A percentile compares a stretch with the other conserved stretches of the same genome.
Conservation (phyloP, 2,329 filamentous ascomycete species). For the Fusarium domesticum region DNA sequence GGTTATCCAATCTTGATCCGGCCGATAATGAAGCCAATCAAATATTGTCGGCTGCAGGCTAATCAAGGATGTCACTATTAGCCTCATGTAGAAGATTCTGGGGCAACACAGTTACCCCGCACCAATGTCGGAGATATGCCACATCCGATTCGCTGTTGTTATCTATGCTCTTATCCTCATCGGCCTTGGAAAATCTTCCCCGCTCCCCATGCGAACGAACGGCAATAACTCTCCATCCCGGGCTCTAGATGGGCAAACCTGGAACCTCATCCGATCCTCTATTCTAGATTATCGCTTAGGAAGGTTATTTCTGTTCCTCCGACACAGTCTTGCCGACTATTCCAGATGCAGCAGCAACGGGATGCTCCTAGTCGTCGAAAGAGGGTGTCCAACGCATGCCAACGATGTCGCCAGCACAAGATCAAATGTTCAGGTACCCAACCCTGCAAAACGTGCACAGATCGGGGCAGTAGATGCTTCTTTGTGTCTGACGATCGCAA, state of each 20-base stretch:
- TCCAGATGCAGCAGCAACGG: slow-evolving; percentile 1
- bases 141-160: slow-evolving; percentile 3
- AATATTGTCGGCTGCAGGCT: no score
- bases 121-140: slow-evolving; percentile 2
- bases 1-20: no score
- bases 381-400: slow-evolving; percentile 8
- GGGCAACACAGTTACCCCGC: no score
- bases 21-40: no score
- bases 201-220: no score
- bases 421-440: slow-evolving; percentile 9
- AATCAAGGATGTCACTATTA: no score
- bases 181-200: no score
- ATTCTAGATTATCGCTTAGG: neutral
- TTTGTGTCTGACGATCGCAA: slow-evolving; percentile 5
- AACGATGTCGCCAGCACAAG: slow-evolving; percentile 9
- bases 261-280: neutral
- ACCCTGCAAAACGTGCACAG: slow-evolving; percentile 5
- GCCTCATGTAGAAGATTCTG: no score
- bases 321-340: neutral
- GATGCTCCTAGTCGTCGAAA: slow-evolving; percentile 2
- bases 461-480: slow-evolving; percentile 2
- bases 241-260: neutral
- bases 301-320: neutral
- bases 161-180: no score
- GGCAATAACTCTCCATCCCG: no score